Conservation (phyloP, 495 filamentous ascomycete species). For the Tetracladium marchalianum region DNA sequence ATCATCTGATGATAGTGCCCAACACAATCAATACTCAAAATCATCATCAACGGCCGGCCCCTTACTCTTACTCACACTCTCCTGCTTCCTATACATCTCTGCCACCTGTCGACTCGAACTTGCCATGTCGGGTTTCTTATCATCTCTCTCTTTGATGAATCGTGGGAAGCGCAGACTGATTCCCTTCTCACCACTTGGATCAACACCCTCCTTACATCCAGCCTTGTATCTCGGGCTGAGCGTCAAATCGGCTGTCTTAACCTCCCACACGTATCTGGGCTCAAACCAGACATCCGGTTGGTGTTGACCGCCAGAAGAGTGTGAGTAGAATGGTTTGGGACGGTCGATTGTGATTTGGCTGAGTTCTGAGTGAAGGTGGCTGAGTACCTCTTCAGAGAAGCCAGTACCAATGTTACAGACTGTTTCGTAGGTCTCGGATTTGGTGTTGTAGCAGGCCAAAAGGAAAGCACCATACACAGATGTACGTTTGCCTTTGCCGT, state of each 20-base stretch:
- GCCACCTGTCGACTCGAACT: conserved; percentile 75
- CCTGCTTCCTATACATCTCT: conserved; percentile 96
- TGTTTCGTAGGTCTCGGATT: conserved; percentile 73
- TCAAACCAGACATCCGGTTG: conserved; percentile 99
- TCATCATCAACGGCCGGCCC: conserved; percentile 86
- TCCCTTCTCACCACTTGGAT: conserved; percentile 67
- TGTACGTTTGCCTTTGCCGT: conserved; percentile 89
- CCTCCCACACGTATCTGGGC: conserved; percentile 89
- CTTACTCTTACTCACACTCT: conserved; percentile 68
- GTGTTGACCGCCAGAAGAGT: conserved; percentile 72
- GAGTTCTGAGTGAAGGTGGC: conserved; percentile 68
- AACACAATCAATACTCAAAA: conserved; percentile 71
- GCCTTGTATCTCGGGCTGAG: conserved; percentile 89
- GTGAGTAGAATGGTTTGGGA: conserved; percentile 88
- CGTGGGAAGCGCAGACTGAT: conserved; percentile 84
- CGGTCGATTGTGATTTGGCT: conserved; percentile 67
- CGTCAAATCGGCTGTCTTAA: conserved; percentile 91
- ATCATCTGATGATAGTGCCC: too few species aligned
- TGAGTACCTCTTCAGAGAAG: conserved; percentile 79
- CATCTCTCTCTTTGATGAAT: conserved; percentile 81
- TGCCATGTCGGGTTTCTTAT: conserved; percentile 90
- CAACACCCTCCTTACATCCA: conserved; percentile 50
- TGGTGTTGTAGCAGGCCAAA: conserved; percentile 82
- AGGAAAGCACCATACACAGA: conserved; percentile 93
- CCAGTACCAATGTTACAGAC: conserved; percentile 98